Evolutionary conservation across 805 yeast genomes (phyloP).

Genomic region (Priceomyces castillae): DNA sequence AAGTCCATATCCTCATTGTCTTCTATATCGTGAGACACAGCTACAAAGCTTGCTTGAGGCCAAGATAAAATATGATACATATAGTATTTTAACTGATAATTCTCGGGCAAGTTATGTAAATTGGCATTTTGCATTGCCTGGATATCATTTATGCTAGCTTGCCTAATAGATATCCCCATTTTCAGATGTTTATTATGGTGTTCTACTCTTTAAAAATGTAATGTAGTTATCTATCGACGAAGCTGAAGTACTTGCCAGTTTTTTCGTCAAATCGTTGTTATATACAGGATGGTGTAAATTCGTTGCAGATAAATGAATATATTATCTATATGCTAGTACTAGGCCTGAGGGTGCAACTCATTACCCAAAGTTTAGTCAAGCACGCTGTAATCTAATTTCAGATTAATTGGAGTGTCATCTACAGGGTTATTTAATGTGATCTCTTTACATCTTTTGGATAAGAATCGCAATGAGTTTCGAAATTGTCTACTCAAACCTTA

Average conservation of each 20-base stretch:
- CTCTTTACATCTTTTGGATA: too few relatives aligned
- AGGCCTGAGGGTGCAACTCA: too few relatives aligned
- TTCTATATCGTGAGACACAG: constrained; percentile 62
- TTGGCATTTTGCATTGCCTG: constrained; percentile 97
- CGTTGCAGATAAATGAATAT: neutral
- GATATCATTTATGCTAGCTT: constrained; percentile 80
- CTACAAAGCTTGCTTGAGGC: constrained; percentile 98
- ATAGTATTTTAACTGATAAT: constrained; percentile 88
- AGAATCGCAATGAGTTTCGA: too few relatives aligned
- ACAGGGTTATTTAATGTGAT: too few relatives aligned
- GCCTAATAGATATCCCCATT: constrained; percentile 86
- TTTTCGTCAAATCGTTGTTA: neutral
- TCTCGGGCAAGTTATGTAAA: constrained; percentile 88
- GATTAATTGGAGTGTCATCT: too few relatives aligned
- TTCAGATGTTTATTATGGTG: neutral
- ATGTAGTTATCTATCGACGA: neutral
- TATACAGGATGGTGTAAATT: neutral
- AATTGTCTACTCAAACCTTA: constrained; percentile 34
- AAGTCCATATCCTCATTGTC: constrained; percentile 31
- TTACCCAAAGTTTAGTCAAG: too few relatives aligned
- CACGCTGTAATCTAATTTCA: too few relatives aligned
- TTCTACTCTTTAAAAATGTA: neutral
- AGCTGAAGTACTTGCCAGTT: neutral
- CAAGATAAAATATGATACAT: constrained; percentile 91
- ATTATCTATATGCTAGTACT: neutral